Evolutionary conservation across 208 protist species (phyloP), one percentile per base, ranked within the genome.

Genomic region (Leishmania guyanensis): DNA sequence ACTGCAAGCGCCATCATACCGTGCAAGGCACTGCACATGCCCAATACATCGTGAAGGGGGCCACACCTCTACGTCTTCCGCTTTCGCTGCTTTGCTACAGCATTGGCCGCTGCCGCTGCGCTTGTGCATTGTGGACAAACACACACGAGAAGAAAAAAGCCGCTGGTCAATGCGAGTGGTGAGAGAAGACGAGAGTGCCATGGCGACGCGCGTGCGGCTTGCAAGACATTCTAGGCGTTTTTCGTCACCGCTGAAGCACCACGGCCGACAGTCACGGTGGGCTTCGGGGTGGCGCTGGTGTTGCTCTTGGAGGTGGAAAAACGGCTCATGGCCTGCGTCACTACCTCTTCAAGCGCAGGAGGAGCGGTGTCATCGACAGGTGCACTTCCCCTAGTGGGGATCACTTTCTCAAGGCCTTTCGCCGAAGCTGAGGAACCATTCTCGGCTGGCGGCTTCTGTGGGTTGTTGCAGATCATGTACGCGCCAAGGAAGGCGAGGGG

Each of bases 381-480:
- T 8, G 33, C 39, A 46, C 69, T 29, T 39, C 26, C 39, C 16
- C 48, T 68, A 5, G 29, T 29, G 36, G 75, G 58, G 2, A 5
- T 22, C 6, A 22, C 43, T 8, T 64, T 77, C 26, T 9, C 39
- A n/a, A 8, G 62, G 0, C 48, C 33, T 50, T 26, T 60, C 12
- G 56, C 39, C 36, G 46, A 39, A 17, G 56, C 48, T 20, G 64
- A 14, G 17, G 74, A 36, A 36, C 56, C 33, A 36, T 39, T 26
- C 62, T 17, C 46, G 33, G 3, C 50, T 39, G 64, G 75, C 82
- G 17, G 86, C 78, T 84, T 75, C 84, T 97, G 94, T 60, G 94
- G 94, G 81, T 97, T 97, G 86, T 96, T 97, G 78, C 75, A 86
- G 64, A 96, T 70, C 54, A 97, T 72, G 81, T 94, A 97, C 43